These are phyloP conservation scores for Agaricus subrufescens DNA, from an alignment of 768 basidiomycete genomes.

Conservation along the genomic window DNA sequence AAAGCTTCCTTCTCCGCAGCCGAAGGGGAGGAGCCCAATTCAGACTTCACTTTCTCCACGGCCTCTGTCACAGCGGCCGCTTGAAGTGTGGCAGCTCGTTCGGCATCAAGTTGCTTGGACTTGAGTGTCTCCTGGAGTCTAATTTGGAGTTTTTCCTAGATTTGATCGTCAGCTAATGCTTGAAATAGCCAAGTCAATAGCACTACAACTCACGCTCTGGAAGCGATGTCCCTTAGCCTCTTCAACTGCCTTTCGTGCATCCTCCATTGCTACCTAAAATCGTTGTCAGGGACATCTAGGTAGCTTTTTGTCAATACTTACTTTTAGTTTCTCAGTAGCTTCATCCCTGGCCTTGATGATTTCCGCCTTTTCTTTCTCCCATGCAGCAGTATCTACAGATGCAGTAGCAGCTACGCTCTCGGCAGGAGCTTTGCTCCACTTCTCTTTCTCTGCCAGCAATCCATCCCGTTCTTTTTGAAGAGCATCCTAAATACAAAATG, in stretches of 20 bases:
- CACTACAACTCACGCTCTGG: constrained; percentile 30
- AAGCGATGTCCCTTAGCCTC: constrained; percentile 39
- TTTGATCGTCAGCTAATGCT: constrained; percentile 1
- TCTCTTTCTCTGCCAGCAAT: constrained; percentile 56
- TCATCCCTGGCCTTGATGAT: constrained; percentile 56
- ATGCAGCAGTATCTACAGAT: constrained; percentile 20
- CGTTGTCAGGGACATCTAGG: neutral
- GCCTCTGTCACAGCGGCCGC: constrained; percentile 51
- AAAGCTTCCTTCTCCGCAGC: constrained; percentile 34
- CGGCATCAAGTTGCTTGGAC: constrained; percentile 41
- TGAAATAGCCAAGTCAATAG: neutral
- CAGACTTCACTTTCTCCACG: constrained; percentile 49
- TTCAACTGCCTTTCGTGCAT: constrained; percentile 37
- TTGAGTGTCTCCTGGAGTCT: constrained; percentile 51
- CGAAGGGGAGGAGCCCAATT: constrained; percentile 22
- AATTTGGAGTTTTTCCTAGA: constrained; percentile 58
- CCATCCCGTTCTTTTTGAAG: constrained; percentile 58
- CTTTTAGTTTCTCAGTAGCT: constrained; percentile 56
- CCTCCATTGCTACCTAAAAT: constrained; percentile 33
- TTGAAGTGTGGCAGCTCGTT: constrained; percentile 39
- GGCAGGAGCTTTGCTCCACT: constrained; percentile 27
- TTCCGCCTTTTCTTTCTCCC: constrained; percentile 59
- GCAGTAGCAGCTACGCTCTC: constrained; percentile 23
- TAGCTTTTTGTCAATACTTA: constrained; percentile 16
- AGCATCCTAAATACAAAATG: constrained; percentile 33